Percentiles rank a stretch among this genome's conserved stretches.
These are phyloP conservation scores for Sphenostylis stenocarpa DNA, from an alignment of 306 rosid genomes.

Conservation along the genomic window DNA sequence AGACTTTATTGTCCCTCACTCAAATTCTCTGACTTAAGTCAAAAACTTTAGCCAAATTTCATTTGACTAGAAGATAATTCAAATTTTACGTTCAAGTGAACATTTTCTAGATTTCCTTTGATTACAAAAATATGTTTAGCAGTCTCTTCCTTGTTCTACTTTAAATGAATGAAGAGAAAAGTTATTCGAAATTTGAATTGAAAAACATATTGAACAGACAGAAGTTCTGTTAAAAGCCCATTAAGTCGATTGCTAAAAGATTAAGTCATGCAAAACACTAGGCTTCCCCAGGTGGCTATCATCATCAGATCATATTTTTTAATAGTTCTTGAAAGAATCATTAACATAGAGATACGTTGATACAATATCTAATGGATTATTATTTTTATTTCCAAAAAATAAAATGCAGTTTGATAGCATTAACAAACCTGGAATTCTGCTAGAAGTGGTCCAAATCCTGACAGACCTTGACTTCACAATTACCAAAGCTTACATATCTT, in stretches of 20 bases:
- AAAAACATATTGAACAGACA: neutral
- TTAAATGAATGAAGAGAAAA: neutral
- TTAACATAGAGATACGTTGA: conserved; percentile 19
- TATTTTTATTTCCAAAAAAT: neutral
- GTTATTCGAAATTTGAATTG: neutral
- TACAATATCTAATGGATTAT: conserved; percentile 15
- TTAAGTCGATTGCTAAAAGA: neutral
- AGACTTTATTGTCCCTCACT: neutral
- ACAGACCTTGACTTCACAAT: conserved; percentile 80
- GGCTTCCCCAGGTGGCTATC: neutral
- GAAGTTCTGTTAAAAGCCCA: neutral
- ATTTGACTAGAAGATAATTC: neutral
- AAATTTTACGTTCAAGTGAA: neutral
- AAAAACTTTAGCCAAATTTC: conserved; percentile 10
- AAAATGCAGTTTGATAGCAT: conserved; percentile 62
- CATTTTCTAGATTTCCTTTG: neutral
- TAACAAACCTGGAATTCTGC: conserved; percentile 87
- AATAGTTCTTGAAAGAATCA: neutral
- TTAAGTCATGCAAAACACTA: neutral
- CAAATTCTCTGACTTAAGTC: neutral
- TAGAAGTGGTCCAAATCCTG: conserved; percentile 77
- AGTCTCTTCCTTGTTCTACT: neutral
- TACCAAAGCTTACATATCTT: conserved; percentile 80
- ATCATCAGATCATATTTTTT: neutral
- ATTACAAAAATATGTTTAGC: neutral